Percentiles rank a stretch among this genome's conserved stretches.
phyloP scores from a whole-genome alignment of 345 rosid species.

The Raphanus sativus region DNA sequence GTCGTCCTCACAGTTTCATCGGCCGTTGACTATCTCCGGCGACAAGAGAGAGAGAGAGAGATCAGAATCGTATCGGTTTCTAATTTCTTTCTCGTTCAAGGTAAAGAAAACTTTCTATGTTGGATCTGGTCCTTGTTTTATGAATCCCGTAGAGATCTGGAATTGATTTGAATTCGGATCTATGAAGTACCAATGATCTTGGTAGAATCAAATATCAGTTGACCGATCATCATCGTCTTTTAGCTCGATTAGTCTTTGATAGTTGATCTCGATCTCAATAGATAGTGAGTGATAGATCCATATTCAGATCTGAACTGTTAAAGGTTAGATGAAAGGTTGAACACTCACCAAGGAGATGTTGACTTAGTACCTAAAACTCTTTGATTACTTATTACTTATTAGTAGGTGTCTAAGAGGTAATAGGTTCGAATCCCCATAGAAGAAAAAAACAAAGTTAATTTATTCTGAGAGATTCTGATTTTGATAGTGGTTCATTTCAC shows the following conservation, averaged over 20 bases:
- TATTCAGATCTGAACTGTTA: slow-evolving; percentile 6
- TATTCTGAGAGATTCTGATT: too few relatives aligned
- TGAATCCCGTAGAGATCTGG: slow-evolving; percentile 13
- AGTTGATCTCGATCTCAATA: background rate
- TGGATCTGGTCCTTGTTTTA: slow-evolving; percentile 28
- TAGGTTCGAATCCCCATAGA: too few relatives aligned
- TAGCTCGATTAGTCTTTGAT: slow-evolving; percentile 1
- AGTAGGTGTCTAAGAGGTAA: too few relatives aligned
- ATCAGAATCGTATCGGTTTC: slow-evolving; percentile 13
- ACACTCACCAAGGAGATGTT: too few relatives aligned
- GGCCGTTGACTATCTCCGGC: slow-evolving; percentile 38
- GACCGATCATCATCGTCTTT: slow-evolving; percentile 10
- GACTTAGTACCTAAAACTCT: too few relatives aligned
- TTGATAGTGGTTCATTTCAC: background rate
- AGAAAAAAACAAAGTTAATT: too few relatives aligned
- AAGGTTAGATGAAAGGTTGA: background rate
- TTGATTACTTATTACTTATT: too few relatives aligned
- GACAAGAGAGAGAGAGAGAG: slow-evolving; percentile 21
- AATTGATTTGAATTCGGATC: background rate
- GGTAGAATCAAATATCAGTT: background rate
- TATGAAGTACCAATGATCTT: background rate
- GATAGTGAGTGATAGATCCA: slow-evolving; percentile 14
- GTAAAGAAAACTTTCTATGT: slow-evolving; percentile 21
- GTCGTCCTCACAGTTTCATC: slow-evolving; percentile 22
- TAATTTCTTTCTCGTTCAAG: slow-evolving; percentile 30